These are phyloP conservation scores for Trichocladium antarcticum DNA, from an alignment of 495 filamentous ascomycete species.

Conservation along the genomic window DNA sequence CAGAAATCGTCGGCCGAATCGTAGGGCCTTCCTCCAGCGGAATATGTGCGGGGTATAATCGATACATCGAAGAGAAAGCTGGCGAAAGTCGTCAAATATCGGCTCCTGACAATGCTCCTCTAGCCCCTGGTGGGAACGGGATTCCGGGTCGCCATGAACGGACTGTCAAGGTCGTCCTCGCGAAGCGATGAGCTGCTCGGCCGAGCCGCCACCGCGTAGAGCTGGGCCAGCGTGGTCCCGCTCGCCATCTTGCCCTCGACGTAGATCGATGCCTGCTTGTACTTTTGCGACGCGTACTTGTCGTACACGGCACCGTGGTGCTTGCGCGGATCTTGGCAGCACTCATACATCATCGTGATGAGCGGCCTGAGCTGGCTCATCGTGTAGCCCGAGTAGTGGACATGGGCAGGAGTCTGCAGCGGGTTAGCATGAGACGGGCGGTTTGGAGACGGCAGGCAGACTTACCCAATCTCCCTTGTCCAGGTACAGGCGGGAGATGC, in stretches of 20 bases:
- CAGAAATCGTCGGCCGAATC: neutral
- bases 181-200: neutral
- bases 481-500: constrained; percentile 78
- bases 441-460: constrained; percentile 1
- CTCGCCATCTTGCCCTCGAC: constrained; percentile 60
- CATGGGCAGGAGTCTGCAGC: constrained; percentile 63
- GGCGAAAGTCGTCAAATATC: neutral
- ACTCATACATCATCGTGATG: constrained; percentile 66
- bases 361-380: constrained; percentile 70
- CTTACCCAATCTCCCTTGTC: constrained; percentile 88
- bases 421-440: constrained; percentile 17
- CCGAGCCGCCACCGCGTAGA: neutral
- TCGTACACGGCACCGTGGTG: constrained; percentile 83
- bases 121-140: constrained; percentile 29
- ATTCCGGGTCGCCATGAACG: neutral
- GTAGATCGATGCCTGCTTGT: constrained; percentile 68
- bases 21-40: neutral
- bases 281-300: constrained; percentile 77
- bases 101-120: neutral
- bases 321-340: constrained; percentile 66
- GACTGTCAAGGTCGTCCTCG: constrained; percentile 2
- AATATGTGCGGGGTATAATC: neutral
- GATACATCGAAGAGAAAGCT: constrained; percentile 3
- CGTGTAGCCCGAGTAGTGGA: constrained; percentile 88
- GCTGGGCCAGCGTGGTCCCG: constrained; percentile 37